Base-by-base conservation (phyloP, 257 asterid species). In the Rubia yunnanensis region DNA sequence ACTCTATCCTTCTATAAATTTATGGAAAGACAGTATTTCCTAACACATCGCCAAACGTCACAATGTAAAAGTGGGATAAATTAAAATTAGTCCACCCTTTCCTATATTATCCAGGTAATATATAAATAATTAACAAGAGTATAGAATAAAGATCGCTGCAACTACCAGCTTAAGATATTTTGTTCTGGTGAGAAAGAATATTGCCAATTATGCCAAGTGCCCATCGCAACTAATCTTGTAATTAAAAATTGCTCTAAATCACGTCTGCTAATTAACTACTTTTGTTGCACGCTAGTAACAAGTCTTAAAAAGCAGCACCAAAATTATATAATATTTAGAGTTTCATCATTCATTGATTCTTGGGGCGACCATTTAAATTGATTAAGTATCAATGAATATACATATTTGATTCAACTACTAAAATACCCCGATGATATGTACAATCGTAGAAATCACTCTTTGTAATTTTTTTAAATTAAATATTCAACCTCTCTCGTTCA, bases 151-250 rank as follows among this genome's bases (percentile, higher is more conserved):
- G 44, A 32, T 30, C 22, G 64, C 44, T 72, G 61, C 78, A 38
- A 79, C 87, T 52, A 60, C 77, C 80, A 23, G 18, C 62, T 32
- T 39, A 62, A 57, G 15, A 59, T 15, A 30, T 57, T 4, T 1
- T 57, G 22, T 31, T 31, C 46, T 59, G 26, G 64, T 31, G 20
- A 8, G 77, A 44, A 60, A 69, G 41, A 68, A 60, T 31, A 60
- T 28, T 38, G 56, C 65, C 28, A 73, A 80, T 66, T 53, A 65
- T 70, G 66, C 76, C 63, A 27, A 70, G 65, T 62, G 60, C 65
- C 80, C 79, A 78, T 79, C 76, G 67, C 73, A 76, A 62, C 71
- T 34, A 69, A 49, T 62, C 54, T 6, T 15, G 52, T 5, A 23
- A 23, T 50, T 49, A 27, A 53, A n/a, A 44, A 52, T 62, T 39